Percentiles rank a stretch among this genome's conserved stretches.
Conservation (phyloP, 2,329 filamentous ascomycete genomes). For the Trichoderma polysporum region DNA sequence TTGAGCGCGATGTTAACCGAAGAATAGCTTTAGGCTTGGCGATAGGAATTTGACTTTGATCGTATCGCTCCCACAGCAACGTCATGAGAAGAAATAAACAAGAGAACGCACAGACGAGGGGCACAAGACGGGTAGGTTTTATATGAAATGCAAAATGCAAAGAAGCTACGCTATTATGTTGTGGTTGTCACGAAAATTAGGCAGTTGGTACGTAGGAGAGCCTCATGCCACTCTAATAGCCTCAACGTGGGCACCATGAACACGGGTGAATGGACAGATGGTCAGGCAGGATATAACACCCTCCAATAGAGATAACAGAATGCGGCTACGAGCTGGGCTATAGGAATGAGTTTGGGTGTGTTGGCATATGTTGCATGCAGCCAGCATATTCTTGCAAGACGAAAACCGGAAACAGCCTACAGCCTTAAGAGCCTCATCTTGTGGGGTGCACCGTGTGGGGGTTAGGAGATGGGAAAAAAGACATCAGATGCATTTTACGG, state of each 20-base stretch:
- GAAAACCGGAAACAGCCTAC: too few relatives aligned
- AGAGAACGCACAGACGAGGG: neutral
- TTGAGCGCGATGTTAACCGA: neutral
- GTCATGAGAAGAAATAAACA: neutral
- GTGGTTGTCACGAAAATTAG: neutral
- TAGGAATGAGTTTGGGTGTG: neutral
- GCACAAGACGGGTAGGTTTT: neutral
- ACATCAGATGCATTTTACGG: neutral
- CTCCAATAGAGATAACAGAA: neutral
- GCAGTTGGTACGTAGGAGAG: neutral
- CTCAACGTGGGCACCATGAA: neutral
- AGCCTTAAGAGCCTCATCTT: slow-evolving; percentile 6
- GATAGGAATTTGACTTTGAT: neutral
- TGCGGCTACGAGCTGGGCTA: neutral
- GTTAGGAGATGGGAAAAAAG: neutral
- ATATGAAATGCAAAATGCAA: neutral
- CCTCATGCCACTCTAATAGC: neutral
- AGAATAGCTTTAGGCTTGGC: neutral
- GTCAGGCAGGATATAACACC: neutral
- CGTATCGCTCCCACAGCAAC: neutral
- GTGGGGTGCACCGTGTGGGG: neutral
- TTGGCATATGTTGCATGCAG: neutral
- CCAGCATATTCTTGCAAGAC: neutral
- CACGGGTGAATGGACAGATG: neutral
- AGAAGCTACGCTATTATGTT: neutral